Evolutionary conservation across 768 basidiomycete species (phyloP).

Genomic region (Lactarius vividus): DNA sequence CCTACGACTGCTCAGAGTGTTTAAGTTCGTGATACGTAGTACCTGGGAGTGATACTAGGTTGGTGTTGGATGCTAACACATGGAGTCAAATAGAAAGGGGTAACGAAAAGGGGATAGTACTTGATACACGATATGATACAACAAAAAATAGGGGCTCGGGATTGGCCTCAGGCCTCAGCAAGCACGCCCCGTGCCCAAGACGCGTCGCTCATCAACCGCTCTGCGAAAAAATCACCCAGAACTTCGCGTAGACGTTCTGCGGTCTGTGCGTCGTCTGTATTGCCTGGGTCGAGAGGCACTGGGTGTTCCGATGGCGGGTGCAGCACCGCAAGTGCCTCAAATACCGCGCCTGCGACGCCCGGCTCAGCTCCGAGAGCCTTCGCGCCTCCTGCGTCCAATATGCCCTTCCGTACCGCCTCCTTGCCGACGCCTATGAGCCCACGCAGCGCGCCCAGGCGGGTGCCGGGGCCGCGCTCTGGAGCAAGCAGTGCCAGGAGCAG

Average conservation of each 20-base stretch:
- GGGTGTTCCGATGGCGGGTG: slow-evolving; percentile 57
- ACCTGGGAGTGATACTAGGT: not conserved
- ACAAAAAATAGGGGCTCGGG: not conserved
- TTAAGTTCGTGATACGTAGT: not conserved
- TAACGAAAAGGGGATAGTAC: not conserved
- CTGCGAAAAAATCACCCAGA: slow-evolving; percentile 63
- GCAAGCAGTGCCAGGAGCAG: slow-evolving; percentile 81
- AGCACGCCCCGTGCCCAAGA: slow-evolving; percentile 64
- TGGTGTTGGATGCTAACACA: not conserved
- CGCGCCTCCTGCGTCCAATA: slow-evolving; percentile 78
- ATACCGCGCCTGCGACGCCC: slow-evolving; percentile 54
- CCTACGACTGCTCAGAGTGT: not conserved
- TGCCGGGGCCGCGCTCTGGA: slow-evolving; percentile 69
- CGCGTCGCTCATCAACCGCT: slow-evolving; percentile 52
- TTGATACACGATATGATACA: slow-evolving; percentile 21
- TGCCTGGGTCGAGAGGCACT: slow-evolving; percentile 50
- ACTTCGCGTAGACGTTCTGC: slow-evolving; percentile 48
- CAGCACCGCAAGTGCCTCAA: slow-evolving; percentile 63
- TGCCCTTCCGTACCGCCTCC: slow-evolving; percentile 78
- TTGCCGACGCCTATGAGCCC: slow-evolving; percentile 83
- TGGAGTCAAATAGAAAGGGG: not conserved
- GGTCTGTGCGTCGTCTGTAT: slow-evolving; percentile 48
- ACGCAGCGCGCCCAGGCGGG: slow-evolving; percentile 86
- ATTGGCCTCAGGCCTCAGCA: slow-evolving; percentile 23
- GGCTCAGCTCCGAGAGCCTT: slow-evolving; percentile 67